Conservation (phyloP, 2,329 filamentous ascomycete species). For the Dothiorella sarmentorum region DNA sequence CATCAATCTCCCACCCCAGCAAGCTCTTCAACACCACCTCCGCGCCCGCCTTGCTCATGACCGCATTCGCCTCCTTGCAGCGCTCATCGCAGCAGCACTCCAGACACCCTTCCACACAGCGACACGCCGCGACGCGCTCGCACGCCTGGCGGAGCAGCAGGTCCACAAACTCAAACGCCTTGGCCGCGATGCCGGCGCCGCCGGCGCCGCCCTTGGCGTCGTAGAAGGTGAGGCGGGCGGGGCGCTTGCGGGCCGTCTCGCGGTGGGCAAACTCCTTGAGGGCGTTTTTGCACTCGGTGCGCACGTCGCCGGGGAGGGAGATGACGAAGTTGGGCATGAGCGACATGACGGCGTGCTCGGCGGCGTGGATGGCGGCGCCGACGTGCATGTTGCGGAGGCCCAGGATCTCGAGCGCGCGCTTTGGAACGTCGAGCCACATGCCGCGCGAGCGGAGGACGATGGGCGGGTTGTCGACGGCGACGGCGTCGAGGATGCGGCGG, state of each 20-base stretch:
- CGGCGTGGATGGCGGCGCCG: slow-evolving; percentile 88
- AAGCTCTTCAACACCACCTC: slow-evolving; percentile 76
- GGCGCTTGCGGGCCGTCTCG: slow-evolving; percentile 71
- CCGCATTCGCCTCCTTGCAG: slow-evolving; percentile 82
- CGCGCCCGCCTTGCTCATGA: slow-evolving; percentile 89
- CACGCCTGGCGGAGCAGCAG: slow-evolving; percentile 72
- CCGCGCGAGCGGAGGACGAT: slow-evolving; percentile 82
- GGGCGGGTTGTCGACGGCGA: slow-evolving; percentile 89
- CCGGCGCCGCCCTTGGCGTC: slow-evolving; percentile 85
- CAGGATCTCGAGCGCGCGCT: slow-evolving; percentile 73
- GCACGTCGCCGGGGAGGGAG: slow-evolving; percentile 83
- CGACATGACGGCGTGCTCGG: slow-evolving; percentile 84
- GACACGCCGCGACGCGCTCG: slow-evolving; percentile 70
- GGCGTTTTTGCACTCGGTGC: slow-evolving; percentile 88
- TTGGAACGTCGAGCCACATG: slow-evolving; percentile 93
- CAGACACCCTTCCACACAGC: slow-evolving; percentile 75
- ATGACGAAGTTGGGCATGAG: slow-evolving; percentile 90
- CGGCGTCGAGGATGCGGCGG: slow-evolving; percentile 81
- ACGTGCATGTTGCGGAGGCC: slow-evolving; percentile 69
- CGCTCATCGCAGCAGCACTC: slow-evolving; percentile 85
- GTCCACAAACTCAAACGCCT: slow-evolving; percentile 91
- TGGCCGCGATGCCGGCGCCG: slow-evolving; percentile 82
- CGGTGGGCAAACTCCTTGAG: slow-evolving; percentile 79
- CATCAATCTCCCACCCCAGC: slow-evolving; percentile 72
- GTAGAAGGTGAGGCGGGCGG: slow-evolving; percentile 87